A percentile compares a stretch with the other conserved stretches of the same genome.
Conservation (phyloP, 2,329 filamentous ascomycete genomes). For the Aureobasidium sp. region DNA sequence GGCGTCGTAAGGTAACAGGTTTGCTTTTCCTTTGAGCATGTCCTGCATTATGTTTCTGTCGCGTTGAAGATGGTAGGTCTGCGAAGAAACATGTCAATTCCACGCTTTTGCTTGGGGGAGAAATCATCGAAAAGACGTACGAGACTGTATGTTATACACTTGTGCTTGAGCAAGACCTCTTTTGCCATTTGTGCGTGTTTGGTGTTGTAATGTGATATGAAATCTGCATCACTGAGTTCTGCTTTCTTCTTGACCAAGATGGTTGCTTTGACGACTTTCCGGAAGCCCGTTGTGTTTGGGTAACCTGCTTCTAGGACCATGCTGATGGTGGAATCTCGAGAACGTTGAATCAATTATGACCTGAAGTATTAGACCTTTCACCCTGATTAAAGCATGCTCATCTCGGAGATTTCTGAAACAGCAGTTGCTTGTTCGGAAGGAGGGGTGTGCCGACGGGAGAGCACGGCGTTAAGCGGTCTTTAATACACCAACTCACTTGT, state of each 20-base stretch:
- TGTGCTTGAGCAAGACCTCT: slow-evolving; percentile 37
- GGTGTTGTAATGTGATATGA: slow-evolving; percentile 42
- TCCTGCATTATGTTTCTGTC: slow-evolving; percentile 40
- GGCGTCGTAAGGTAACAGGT: slow-evolving; percentile 40
- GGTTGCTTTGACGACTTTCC: slow-evolving; percentile 42
- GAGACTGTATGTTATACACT: slow-evolving; percentile 40
- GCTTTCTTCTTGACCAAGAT: slow-evolving; percentile 43
- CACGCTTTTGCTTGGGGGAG: background rate
- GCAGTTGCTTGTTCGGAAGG: background rate
- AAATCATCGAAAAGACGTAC: slow-evolving; percentile 26
- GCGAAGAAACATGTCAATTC: background rate
- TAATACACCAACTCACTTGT: background rate
- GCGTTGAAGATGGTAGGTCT: slow-evolving; percentile 41
- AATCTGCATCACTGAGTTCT: slow-evolving; percentile 38
- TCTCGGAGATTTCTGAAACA: background rate
- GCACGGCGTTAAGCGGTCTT: background rate
- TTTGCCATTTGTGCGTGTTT: slow-evolving; percentile 39
- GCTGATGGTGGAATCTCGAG: background rate
- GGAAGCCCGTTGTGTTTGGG: slow-evolving; percentile 38
- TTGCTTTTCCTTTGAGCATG: slow-evolving; percentile 40
- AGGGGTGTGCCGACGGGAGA: background rate
- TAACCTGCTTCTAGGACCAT: slow-evolving; percentile 41
- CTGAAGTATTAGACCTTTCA: no score
- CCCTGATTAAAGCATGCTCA: no score
- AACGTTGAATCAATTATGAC: background rate